Conservation (phyloP, 2,329 filamentous ascomycete genomes). For the Triangularia setosa region DNA sequence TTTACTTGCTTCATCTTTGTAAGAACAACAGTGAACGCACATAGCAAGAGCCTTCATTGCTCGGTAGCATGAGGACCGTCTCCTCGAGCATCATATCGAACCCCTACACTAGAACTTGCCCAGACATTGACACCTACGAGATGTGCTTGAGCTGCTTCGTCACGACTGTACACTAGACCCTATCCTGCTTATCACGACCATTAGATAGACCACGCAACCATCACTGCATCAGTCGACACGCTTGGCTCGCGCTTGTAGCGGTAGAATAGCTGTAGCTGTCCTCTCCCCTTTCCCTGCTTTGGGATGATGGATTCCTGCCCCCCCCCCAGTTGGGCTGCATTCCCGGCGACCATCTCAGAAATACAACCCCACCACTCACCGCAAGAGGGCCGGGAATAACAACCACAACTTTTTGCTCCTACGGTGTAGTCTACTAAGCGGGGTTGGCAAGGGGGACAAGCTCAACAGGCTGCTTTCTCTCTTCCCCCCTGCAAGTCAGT, state of each 20-base stretch:
- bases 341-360: constrained; percentile 5
- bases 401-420: not conserved
- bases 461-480: constrained; percentile 6
- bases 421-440: constrained; percentile 16
- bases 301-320: not conserved
- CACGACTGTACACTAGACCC: not conserved
- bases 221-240: not conserved
- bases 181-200: not conserved
- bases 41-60: no score
- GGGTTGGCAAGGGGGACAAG: not conserved
- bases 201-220: not conserved
- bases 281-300: not conserved
- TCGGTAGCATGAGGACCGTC: no score
- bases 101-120: not conserved
- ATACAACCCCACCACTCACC: not conserved
- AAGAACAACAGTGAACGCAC: no score
- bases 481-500: constrained; percentile 11
- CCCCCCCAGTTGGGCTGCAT: constrained; percentile 3
- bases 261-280: not conserved
- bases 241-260: not conserved
- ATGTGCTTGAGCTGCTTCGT: not conserved
- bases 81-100: not conserved
- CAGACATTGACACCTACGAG: not conserved
- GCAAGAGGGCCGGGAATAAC: constrained; percentile 12
- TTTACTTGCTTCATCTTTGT: no score